phyloP scores from a whole-genome alignment of 371 early-diverging fungal genomes.

The Mucor saturninus region DNA sequence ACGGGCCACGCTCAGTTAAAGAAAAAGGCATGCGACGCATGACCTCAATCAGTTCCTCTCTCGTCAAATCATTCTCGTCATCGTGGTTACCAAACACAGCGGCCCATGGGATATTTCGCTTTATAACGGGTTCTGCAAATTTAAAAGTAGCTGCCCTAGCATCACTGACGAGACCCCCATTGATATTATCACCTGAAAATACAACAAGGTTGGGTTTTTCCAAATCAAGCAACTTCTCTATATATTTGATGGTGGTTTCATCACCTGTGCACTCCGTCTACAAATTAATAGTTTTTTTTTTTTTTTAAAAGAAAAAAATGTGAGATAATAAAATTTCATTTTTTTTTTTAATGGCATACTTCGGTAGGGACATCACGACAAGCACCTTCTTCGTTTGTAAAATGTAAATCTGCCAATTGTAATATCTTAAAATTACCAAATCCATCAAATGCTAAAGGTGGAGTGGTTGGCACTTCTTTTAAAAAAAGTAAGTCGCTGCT shows the following conservation, averaged over 20 bases:
- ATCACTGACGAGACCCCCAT: conserved; percentile 45
- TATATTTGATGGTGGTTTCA: conserved; percentile 44
- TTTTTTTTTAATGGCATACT: conserved; percentile 24
- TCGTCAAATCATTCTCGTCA: conserved; percentile 51
- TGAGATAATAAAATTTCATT: not conserved
- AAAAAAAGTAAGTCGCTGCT: conserved; percentile 4
- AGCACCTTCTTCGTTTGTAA: conserved; percentile 53
- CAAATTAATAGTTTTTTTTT: not conserved
- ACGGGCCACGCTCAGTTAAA: conserved; percentile 47
- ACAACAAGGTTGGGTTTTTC: conserved; percentile 62
- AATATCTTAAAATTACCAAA: conserved; percentile 59
- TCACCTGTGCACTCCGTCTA: conserved; percentile 48
- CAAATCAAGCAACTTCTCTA: conserved; percentile 48
- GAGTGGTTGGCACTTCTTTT: conserved; percentile 25
- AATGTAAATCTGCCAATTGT: conserved; percentile 61
- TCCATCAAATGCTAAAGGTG: conserved; percentile 40
- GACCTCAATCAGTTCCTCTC: conserved; percentile 56
- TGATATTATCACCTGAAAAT: conserved; percentile 62
- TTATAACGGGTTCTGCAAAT: conserved; percentile 51
- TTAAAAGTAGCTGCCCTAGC: conserved; percentile 53
- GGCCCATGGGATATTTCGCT: conserved; percentile 58
- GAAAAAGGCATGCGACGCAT: conserved; percentile 54
- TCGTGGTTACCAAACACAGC: conserved; percentile 65
- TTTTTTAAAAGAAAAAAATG: not conserved
- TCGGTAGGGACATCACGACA: conserved; percentile 46